phyloP scores from a whole-genome alignment of 2,329 filamentous ascomycete species.

The Verruconis gallopava region DNA sequence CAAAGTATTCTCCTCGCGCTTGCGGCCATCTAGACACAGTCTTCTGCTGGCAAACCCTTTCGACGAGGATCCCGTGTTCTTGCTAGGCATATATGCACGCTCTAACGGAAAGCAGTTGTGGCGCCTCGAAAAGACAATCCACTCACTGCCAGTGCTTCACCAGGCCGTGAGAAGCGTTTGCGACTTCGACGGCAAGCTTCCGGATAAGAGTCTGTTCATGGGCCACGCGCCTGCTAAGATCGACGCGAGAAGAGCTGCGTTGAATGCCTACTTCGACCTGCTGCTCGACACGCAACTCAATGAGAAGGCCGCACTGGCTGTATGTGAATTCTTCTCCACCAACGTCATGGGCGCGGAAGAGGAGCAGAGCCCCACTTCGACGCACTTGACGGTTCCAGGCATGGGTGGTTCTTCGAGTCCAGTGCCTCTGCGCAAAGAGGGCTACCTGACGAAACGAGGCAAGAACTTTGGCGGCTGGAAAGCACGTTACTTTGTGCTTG shows the following conservation, averaged over 20 bases:
- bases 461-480: conserved; percentile 99
- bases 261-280: conserved; percentile 77
- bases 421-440: conserved; percentile 61
- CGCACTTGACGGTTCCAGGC: neutral
- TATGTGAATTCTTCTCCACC: conserved; percentile 74
- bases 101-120: conserved; percentile 69
- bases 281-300: conserved; percentile 75
- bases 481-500: conserved; percentile 58
- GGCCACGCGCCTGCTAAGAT: conserved; percentile 90
- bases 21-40: conserved; percentile 82
- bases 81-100: conserved; percentile 70
- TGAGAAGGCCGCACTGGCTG: conserved; percentile 58
- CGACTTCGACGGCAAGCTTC: conserved; percentile 62
- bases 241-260: conserved; percentile 66
- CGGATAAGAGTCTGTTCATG: conserved; percentile 74
- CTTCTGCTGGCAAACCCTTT: conserved; percentile 65
- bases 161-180: conserved; percentile 62
- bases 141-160: conserved; percentile 70
- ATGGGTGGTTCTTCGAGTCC: conserved; percentile 24
- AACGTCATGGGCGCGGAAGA: conserved; percentile 48
- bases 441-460: conserved; percentile 89
- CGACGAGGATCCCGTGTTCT: conserved; percentile 91
- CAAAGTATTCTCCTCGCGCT: conserved; percentile 82
- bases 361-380: conserved; percentile 14
- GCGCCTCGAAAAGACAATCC: conserved; percentile 85